These are phyloP conservation scores for Lathyrus sativus DNA, from an alignment of 306 rosid genomes.

Conservation along the genomic window DNA sequence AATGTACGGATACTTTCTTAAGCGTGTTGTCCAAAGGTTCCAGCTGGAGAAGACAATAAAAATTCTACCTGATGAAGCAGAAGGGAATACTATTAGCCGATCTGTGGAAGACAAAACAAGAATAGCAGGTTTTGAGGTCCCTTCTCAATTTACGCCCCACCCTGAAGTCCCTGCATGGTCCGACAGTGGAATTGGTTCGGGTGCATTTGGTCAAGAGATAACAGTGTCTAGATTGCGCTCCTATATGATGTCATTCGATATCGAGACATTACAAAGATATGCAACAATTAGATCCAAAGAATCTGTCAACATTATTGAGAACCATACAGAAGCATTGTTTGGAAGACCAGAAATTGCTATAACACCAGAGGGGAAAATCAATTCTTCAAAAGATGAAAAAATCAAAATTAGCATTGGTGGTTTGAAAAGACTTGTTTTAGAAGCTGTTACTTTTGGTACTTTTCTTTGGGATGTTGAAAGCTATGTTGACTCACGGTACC, in stretches of 20 bases:
- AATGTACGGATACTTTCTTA: constrained; percentile 93
- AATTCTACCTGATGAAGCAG: constrained; percentile 56
- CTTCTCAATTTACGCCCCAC: constrained; percentile 49
- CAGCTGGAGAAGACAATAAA: constrained; percentile 95
- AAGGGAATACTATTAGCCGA: constrained; percentile 47
- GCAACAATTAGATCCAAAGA: constrained; percentile 89
- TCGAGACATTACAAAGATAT: constrained; percentile 84
- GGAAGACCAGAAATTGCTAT: constrained; percentile 76
- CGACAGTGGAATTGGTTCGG: constrained; percentile 49
- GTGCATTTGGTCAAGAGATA: constrained; percentile 45
- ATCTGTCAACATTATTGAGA: constrained; percentile 80
- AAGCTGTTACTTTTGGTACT: constrained; percentile 89
- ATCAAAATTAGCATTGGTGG: constrained; percentile 85
- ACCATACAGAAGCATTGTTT: constrained; percentile 91
- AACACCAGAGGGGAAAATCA: constrained; percentile 64
- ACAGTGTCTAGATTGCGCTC: constrained; percentile 65
- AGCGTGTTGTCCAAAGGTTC: constrained; percentile 87
- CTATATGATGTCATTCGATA: constrained; percentile 89
- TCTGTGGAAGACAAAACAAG: constrained; percentile 41
- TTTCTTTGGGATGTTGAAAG: constrained; percentile 96
- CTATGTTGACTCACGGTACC: constrained; percentile 88
- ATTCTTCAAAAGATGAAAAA: constrained; percentile 66
- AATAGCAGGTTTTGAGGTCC: constrained; percentile 34
- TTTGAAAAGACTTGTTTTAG: constrained; percentile 77
- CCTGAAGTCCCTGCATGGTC: constrained; percentile 67